Percentiles rank a stretch among this genome's conserved stretches.
Evolutionary conservation across 129 eudicot species (phyloP).

Genomic region (Sambucus nigra): DNA sequence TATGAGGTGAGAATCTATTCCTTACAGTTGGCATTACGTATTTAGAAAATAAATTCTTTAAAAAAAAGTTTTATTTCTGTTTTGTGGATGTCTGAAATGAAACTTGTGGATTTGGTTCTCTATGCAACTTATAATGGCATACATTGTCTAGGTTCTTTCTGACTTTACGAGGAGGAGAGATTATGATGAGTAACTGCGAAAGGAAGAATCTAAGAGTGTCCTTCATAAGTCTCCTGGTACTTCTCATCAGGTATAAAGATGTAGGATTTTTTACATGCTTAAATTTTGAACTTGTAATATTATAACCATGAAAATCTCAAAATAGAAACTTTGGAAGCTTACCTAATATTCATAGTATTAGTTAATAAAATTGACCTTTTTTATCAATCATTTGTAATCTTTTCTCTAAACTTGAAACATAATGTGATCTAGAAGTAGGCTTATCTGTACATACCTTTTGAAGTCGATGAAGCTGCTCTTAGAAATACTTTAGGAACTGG

Average conservation of each 20-base stretch:
- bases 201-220: conserved; percentile 65
- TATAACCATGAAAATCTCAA: not conserved
- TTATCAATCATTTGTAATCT: too few relatives aligned
- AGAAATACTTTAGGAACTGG: not conserved
- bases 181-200: conserved; percentile 84
- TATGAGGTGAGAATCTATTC: conserved; percentile 50
- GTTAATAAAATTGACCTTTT: too few relatives aligned
- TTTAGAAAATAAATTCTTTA: not conserved
- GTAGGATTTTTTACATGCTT: not conserved
- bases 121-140: not conserved
- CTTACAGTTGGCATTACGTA: not conserved
- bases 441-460: too few relatives aligned
- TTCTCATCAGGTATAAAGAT: conserved; percentile 53
- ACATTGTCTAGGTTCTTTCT: conserved; percentile 74
- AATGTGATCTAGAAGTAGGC: too few relatives aligned
- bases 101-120: not conserved
- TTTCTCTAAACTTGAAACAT: too few relatives aligned
- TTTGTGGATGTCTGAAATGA: conserved; percentile 6
- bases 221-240: conserved; percentile 61
- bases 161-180: conserved; percentile 81
- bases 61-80: not conserved
- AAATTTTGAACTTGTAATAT: not conserved
- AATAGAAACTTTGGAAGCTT: not conserved
- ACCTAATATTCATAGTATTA: not conserved
- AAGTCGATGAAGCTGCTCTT: too few relatives aligned